A percentile compares a stretch with the other conserved stretches of the same genome.
These are phyloP conservation scores for Xylaria hypoxylon DNA, from an alignment of 2,329 filamentous ascomycete genomes.

Conservation along the genomic window DNA sequence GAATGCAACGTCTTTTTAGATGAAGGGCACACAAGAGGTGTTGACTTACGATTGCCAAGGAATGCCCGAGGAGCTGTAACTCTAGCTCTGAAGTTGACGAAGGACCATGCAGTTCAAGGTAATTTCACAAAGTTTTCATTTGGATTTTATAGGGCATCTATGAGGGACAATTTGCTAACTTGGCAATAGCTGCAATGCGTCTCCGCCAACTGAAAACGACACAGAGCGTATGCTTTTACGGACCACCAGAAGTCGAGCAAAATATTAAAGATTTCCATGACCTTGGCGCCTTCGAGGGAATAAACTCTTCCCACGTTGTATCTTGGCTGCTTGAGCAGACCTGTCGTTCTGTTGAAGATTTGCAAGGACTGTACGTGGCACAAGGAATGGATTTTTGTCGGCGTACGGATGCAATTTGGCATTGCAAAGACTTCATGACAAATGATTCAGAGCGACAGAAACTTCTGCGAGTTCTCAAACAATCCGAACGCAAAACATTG, in stretches of 20 bases:
- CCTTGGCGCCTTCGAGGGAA: conserved; percentile 37
- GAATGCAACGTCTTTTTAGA: conserved; percentile 62
- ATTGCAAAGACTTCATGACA: conserved; percentile 56
- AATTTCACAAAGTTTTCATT: not conserved
- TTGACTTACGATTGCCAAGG: conserved; percentile 67
- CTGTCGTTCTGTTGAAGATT: conserved; percentile 68
- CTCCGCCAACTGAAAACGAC: conserved; percentile 67
- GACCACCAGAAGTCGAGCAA: conserved; percentile 70
- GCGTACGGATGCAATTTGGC: conserved; percentile 61
- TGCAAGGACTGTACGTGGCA: conserved; percentile 67
- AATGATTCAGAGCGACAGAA: conserved; percentile 49
- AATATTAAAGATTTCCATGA: conserved; percentile 64
- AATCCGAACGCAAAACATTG: conserved; percentile 68
- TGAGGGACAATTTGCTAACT: conserved; percentile 3
- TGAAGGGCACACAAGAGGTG: conserved; percentile 69
- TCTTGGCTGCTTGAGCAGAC: conserved; percentile 74
- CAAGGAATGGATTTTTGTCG: conserved; percentile 72
- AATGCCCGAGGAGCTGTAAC: conserved; percentile 64
- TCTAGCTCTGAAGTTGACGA: conserved; percentile 66
- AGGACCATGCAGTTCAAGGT: conserved; percentile 70
- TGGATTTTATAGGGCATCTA: not conserved
- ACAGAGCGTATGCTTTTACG: conserved; percentile 67
- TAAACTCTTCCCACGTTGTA: conserved; percentile 62
- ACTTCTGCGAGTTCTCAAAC: conserved; percentile 56
- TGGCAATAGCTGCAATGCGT: conserved; percentile 69